Conservation (phyloP, 2,329 filamentous ascomycete genomes). For the Fonsecaea erecta region DNA sequence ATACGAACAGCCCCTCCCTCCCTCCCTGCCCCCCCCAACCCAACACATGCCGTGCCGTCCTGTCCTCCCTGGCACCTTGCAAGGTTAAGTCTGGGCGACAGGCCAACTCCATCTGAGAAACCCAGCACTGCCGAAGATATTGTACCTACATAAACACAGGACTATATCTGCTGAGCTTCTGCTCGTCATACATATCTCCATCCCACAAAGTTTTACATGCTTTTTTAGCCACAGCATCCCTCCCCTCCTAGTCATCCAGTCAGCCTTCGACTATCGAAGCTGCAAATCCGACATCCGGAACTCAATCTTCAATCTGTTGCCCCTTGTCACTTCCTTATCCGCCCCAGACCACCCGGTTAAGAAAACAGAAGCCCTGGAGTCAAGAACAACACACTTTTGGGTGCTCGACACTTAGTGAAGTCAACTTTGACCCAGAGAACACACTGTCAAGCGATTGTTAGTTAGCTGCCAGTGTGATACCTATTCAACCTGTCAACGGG, state of each 20-base stretch:
- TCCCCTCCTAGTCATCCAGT: background rate
- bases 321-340: conserved; percentile 3
- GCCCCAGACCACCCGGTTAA: background rate
- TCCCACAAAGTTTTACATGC: conserved; percentile 16
- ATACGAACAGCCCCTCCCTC: background rate
- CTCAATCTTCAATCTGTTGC: conserved; percentile 14
- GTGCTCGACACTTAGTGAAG: background rate
- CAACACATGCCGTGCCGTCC: background rate
- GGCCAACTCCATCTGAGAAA: background rate
- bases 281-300: background rate
- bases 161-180: conserved; percentile 1
- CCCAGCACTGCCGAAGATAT: background rate
- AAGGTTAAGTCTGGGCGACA: background rate
- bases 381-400: background rate
- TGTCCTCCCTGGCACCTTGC: background rate
- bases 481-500: background rate
- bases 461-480: background rate
- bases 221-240: conserved; percentile 1
- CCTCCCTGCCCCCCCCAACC: background rate
- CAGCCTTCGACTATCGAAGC: background rate
- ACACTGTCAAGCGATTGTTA: background rate
- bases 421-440: background rate
- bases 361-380: background rate
- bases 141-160: conserved; percentile 9
- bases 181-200: conserved; percentile 10